Conservation (phyloP, 2,329 filamentous ascomycete species). For the Polytolypa hystricis region DNA sequence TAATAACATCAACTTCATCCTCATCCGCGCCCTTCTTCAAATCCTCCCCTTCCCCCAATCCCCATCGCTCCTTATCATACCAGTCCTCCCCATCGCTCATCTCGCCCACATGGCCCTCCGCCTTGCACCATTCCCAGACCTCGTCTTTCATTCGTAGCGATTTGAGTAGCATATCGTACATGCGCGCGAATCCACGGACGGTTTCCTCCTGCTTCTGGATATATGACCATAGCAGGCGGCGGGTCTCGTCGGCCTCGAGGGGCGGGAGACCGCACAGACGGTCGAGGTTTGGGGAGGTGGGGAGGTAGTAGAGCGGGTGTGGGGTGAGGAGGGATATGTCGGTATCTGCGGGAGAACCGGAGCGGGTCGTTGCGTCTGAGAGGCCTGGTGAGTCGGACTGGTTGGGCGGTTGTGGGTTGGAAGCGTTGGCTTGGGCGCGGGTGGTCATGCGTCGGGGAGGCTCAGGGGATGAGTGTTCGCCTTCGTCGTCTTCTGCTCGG, state of each 20-base stretch:
- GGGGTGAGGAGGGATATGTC: slow-evolving; percentile 46
- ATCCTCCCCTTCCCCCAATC: slow-evolving; percentile 41
- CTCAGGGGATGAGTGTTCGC: slow-evolving; percentile 21
- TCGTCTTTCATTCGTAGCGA: slow-evolving; percentile 50
- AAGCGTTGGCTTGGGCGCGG: slow-evolving; percentile 31
- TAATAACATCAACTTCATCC: slow-evolving; percentile 46
- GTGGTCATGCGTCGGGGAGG: slow-evolving; percentile 38
- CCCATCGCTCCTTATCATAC: slow-evolving; percentile 54
- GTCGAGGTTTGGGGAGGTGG: slow-evolving; percentile 40
- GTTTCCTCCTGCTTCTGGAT: slow-evolving; percentile 58
- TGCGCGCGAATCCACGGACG: slow-evolving; percentile 44
- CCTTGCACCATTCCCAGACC: slow-evolving; percentile 50
- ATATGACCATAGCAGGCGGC: slow-evolving; percentile 49
- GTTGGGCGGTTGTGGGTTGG: slow-evolving; percentile 18
- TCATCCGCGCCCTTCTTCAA: slow-evolving; percentile 50
- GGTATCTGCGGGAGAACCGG: slow-evolving; percentile 25
- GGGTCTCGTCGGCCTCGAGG: slow-evolving; percentile 51
- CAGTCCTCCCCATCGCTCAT: slow-evolving; percentile 60
- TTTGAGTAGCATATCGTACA: slow-evolving; percentile 46
- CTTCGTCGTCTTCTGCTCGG: slow-evolving; percentile 7
- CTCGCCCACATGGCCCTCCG: slow-evolving; percentile 53
- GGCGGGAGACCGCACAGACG: slow-evolving; percentile 46
- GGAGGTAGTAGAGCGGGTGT: slow-evolving; percentile 48
- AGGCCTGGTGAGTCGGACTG: slow-evolving; percentile 18
- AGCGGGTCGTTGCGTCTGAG: slow-evolving; percentile 21